phyloP scores from a whole-genome alignment of 306 rosid genomes.

The Calophaca sinica region DNA sequence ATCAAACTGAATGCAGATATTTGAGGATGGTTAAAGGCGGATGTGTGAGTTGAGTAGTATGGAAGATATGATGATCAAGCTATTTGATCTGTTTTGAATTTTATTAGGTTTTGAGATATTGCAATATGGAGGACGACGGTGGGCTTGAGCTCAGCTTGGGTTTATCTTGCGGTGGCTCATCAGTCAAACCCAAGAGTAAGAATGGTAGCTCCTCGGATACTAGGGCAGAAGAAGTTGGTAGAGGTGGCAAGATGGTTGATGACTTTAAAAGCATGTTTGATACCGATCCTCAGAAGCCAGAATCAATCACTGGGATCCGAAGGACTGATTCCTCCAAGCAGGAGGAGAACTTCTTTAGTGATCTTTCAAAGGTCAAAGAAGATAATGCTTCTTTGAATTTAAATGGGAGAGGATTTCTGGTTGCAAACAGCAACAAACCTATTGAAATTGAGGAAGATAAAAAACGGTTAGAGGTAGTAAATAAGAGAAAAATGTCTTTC shows the following conservation, averaged over 20 bases:
- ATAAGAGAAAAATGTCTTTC: constrained; percentile 71
- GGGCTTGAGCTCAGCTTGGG: constrained; percentile 99
- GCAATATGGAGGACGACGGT: constrained; percentile 84
- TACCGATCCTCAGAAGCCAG: constrained; percentile 71
- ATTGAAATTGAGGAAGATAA: constrained; percentile 75
- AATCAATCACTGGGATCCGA: constrained; percentile 58
- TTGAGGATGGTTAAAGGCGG: constrained; percentile 41
- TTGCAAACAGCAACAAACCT: constrained; percentile 55
- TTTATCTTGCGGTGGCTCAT: constrained; percentile 82
- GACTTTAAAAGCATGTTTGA: constrained; percentile 82
- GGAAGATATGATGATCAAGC: constrained; percentile 32
- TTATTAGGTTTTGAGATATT: constrained; percentile 37
- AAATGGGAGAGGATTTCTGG: constrained; percentile 78
- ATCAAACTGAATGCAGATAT: constrained; percentile 40
- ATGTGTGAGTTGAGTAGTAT: constrained; percentile 12
- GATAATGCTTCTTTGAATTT: constrained; percentile 66
- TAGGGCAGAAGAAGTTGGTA: constrained; percentile 69
- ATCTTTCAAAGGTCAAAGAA: constrained; percentile 77
- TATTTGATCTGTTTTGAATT: constrained; percentile 40
- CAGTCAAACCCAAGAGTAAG: constrained; percentile 78
- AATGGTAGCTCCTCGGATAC: constrained; percentile 70
- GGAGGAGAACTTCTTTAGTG: constrained; percentile 86
- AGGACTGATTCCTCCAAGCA: constrained; percentile 66
- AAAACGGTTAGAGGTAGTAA: constrained; percentile 61
- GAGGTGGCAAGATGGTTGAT: constrained; percentile 76